Percentiles rank a stretch among this genome's conserved stretches.
phyloP scores from a whole-genome alignment of 441 rosid species.

The Brassica hybrid region DNA sequence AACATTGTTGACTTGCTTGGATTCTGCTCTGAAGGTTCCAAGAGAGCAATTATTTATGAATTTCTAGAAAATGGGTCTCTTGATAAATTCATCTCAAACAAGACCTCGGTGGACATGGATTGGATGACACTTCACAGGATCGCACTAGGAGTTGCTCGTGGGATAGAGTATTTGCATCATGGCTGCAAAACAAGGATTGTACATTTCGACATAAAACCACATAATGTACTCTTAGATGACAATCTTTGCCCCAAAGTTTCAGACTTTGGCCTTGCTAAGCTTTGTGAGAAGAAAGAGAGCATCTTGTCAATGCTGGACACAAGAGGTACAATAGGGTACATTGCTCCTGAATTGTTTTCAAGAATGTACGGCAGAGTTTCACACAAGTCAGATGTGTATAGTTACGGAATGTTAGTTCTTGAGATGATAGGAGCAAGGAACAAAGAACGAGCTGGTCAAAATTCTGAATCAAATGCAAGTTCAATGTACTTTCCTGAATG shows the following conservation, averaged over 20 bases:
- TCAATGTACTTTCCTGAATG: conserved; percentile 40
- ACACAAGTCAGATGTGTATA: conserved; percentile 47
- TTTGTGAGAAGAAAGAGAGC: background rate
- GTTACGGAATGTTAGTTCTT: conserved; percentile 43
- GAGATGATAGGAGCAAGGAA: conserved; percentile 47
- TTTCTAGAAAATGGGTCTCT: background rate
- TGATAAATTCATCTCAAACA: background rate
- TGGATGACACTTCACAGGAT: background rate
- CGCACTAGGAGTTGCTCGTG: background rate
- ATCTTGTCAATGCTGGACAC: background rate
- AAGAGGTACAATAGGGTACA: conserved; percentile 37
- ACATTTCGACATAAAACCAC: conserved; percentile 4
- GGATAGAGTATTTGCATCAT: conserved; percentile 1
- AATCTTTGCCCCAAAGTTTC: background rate
- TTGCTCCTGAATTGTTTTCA: conserved; percentile 43
- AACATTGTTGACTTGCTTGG: conserved; percentile 12
- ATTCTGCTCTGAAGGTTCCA: background rate
- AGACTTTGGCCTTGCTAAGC: conserved; percentile 11
- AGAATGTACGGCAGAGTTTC: conserved; percentile 42
- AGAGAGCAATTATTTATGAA: conserved; percentile 13
- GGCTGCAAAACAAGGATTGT: conserved; percentile 10
- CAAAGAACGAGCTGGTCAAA: conserved; percentile 21
- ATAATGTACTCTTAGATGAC: background rate
- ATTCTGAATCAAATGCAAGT: conserved; percentile 6
- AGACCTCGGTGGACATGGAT: background rate